Conservation (phyloP, 345 rosid genomes). For the Zanthoxylum bungeanum region DNA sequence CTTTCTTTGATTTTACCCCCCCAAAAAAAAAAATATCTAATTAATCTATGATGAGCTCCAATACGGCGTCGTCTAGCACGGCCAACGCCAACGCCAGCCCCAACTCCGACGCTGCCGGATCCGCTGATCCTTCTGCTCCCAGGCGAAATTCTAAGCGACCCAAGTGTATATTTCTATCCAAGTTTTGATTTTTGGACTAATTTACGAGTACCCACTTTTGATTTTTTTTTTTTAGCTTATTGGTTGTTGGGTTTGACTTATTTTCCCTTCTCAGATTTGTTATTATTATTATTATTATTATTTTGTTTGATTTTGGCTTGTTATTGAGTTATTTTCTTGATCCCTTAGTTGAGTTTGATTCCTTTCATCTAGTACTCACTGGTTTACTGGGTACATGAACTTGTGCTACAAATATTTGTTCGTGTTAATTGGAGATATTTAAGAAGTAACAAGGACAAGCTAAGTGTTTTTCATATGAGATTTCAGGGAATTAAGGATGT, state of each 20-base stretch:
- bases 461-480: background rate
- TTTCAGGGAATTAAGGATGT: background rate
- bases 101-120: slow-evolving; percentile 64
- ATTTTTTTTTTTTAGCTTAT: background rate
- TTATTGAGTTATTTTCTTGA: background rate
- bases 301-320: background rate
- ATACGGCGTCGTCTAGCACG: slow-evolving; percentile 65
- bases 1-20: background rate
- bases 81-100: too few relatives aligned
- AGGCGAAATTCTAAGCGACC: slow-evolving; percentile 88
- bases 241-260: background rate
- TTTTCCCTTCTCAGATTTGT: background rate
- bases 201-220: background rate
- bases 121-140: slow-evolving; percentile 71
- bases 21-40: background rate
- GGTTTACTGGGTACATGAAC: background rate
- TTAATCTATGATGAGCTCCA: slow-evolving; percentile 49
- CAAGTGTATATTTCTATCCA: slow-evolving; percentile 54
- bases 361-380: background rate
- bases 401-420: background rate
- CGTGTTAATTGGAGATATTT: background rate
- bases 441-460: background rate
- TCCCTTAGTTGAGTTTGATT: background rate
- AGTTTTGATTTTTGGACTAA: background rate
- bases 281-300: background rate